These are phyloP conservation scores for Tetradesmus obliquus DNA, from an alignment of 139 green algal genomes.

Conservation along the genomic window DNA sequence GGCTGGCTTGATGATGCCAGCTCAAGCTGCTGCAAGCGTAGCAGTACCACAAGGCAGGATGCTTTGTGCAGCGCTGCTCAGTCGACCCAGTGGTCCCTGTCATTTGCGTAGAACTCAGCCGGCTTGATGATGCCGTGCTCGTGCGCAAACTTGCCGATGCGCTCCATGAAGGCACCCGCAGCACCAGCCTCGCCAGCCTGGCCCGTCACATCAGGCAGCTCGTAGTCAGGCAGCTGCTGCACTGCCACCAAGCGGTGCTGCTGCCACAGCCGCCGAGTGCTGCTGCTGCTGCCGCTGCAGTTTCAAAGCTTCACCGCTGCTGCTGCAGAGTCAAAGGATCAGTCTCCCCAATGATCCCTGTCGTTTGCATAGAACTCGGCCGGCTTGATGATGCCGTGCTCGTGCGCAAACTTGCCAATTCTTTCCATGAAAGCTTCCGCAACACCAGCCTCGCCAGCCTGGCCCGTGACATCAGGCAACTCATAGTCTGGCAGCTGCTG, in stretches of 20 bases:
- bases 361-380: slow-evolving; percentile 40
- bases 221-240: slow-evolving; percentile 33
- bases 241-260: neutral
- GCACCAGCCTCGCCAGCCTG: neutral
- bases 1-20: slow-evolving; percentile 30
- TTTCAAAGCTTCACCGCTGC: too few relatives aligned
- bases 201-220: neutral
- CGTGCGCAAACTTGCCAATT: slow-evolving; percentile 60
- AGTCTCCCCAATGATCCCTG: slow-evolving; percentile 38
- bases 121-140: slow-evolving; percentile 52
- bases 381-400: slow-evolving; percentile 50
- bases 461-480: neutral
- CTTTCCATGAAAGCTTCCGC: slow-evolving; percentile 55
- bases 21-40: too few relatives aligned
- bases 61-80: neutral
- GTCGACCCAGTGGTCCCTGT: slow-evolving; percentile 39
- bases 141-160: slow-evolving; percentile 60
- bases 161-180: slow-evolving; percentile 55
- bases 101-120: slow-evolving; percentile 35
- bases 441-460: neutral
- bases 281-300: neutral
- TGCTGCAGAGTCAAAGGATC: neutral
- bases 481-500: slow-evolving; percentile 35
- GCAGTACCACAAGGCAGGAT: too few relatives aligned
- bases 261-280: neutral